Percentiles rank a stretch among this genome's conserved stretches.
Conservation (phyloP, 1,284 basidiomycete genomes). For the Austroboletus novae-zelandiae region DNA sequence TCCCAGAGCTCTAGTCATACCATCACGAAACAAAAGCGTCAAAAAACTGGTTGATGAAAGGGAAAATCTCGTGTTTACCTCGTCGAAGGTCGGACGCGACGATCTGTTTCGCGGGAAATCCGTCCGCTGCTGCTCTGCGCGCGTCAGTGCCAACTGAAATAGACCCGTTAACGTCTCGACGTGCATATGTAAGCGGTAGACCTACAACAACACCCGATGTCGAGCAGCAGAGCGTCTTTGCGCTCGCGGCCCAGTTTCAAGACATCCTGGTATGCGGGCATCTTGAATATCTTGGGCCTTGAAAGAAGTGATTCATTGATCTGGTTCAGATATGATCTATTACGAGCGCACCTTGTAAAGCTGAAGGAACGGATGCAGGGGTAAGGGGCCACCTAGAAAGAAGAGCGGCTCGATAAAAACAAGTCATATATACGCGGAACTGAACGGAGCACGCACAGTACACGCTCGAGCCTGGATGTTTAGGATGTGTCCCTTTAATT, state of each 20-base stretch:
- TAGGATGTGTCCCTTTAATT: conserved; percentile 38
- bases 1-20: conserved; percentile 30
- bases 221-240: conserved; percentile 26
- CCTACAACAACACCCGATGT: conserved; percentile 34
- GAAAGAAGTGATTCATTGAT: background rate
- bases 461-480: conserved; percentile 31
- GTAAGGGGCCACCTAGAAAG: conserved; percentile 18
- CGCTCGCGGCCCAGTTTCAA: conserved; percentile 27
- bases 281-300: conserved; percentile 20
- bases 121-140: conserved; percentile 18
- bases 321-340: background rate
- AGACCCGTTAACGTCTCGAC: background rate
- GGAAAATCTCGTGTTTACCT: conserved; percentile 11
- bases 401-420: background rate
- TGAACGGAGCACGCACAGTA: conserved; percentile 5
- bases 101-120: conserved; percentile 20
- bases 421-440: too few relatives aligned
- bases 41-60: background rate
- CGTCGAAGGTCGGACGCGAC: conserved; percentile 20
- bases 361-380: conserved; percentile 19
- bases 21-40: background rate
- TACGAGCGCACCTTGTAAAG: conserved; percentile 15
- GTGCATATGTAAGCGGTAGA: background rate
- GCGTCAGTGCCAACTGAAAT: conserved; percentile 20
- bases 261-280: conserved; percentile 22